Base-by-base conservation (phyloP, 192 early-diverging fungal species). In the Mycoemilia scoparia region DNA sequence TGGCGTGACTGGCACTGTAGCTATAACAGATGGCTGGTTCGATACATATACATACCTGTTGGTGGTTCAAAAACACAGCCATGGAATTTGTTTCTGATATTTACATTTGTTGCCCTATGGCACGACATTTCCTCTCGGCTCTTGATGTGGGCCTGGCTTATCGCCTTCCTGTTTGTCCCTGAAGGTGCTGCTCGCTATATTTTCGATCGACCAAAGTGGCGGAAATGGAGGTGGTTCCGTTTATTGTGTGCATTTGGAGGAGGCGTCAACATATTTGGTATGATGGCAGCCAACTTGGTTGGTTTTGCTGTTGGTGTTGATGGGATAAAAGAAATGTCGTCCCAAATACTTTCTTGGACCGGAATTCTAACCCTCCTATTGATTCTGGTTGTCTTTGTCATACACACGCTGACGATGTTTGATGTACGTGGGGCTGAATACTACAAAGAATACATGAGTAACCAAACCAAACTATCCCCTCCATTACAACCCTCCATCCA, bases 51-150 rank as follows among this genome's bases (percentile, higher is more conserved):
- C 53, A 67, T 96, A 3, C 90, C 93, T 5, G 50, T 97, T 37
- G 93, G 93, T 7, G 92, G 90, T 18, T 46, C 67, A 2, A 51
- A 55, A 5, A 70, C 76, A 28, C 64, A 73, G 29, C 29, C 64
- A 5, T 68, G 79, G 54, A 90, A 90, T 47, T 75, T 80, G 18
- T 84, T 78, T 54, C 65, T 82, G 1, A 69, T 86, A 2, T 97
- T 97, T 49, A 87, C 88, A 1, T 97, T 95, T 70, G 93, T 97
- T 6, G 93, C 90, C 5, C 36, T 96, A 9, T 97, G 93, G 93
- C 93, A 97, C 57, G 93, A 97, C 41, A 79, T 95, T 26, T 67
- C 76, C 15, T 42, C 88, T 45, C 65, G 67, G 12, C 45, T 96
- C 15, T 42, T 95, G 41, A 79, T 82, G 19, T 97, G 86, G 87